Percentiles rank a stretch among this genome's conserved stretches.
Conservation (phyloP, 202 grass and related monocot species). For the Eragrostis tef region DNA sequence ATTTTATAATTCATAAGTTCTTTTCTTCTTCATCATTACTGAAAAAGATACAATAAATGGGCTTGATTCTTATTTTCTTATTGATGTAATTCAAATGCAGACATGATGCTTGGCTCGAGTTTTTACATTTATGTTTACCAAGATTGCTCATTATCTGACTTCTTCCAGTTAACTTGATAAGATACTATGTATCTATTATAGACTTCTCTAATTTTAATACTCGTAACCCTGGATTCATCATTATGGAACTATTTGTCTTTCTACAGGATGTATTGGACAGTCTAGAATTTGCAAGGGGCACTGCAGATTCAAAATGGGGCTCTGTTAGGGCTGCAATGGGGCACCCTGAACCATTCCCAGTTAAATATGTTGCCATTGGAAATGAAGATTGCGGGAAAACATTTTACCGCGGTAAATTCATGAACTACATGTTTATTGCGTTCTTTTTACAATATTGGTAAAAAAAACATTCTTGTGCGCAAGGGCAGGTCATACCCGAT, state of each 20-base stretch:
- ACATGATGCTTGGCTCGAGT: not conserved
- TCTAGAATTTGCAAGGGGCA: constrained; percentile 94
- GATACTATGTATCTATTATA: constrained; percentile 7
- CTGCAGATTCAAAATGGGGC: constrained; percentile 80
- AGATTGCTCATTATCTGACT: not conserved
- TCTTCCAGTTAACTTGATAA: constrained; percentile 2
- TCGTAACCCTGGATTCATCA: constrained; percentile 9
- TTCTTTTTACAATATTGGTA: not conserved
- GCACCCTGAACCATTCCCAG: constrained; percentile 82
- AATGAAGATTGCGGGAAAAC: constrained; percentile 92
- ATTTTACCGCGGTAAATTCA: constrained; percentile 63
- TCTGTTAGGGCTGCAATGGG: constrained; percentile 88
- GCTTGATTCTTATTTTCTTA: not conserved
- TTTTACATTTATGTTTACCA: constrained; percentile 1
- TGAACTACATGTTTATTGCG: constrained; percentile 28
- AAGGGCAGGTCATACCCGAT: not conserved
- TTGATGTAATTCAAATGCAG: constrained; percentile 3
- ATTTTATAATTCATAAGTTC: not conserved
- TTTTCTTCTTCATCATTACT: not conserved
- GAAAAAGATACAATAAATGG: not conserved
- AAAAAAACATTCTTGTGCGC: constrained; percentile 11
- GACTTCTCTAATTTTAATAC: not conserved
- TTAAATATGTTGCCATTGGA: constrained; percentile 88
- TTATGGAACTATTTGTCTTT: constrained; percentile 35
- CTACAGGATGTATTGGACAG: constrained; percentile 81